These are phyloP conservation scores for Emergomyces pasteurianus DNA, from an alignment of 2,329 filamentous ascomycete genomes.

Conservation along the genomic window DNA sequence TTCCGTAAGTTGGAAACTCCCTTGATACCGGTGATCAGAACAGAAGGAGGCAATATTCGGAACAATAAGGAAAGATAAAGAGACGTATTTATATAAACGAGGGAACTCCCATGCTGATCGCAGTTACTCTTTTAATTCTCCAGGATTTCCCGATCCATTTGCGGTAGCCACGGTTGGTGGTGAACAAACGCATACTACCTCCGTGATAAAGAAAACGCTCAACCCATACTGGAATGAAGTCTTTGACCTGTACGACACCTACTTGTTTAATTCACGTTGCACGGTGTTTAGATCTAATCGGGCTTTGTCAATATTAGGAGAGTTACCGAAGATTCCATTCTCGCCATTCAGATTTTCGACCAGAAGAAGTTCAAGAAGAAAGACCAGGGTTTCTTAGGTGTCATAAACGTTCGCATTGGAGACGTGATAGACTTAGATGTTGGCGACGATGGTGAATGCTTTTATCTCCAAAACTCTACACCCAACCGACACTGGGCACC, in stretches of 20 bases:
- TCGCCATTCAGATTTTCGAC: conserved; percentile 97
- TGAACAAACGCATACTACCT: conserved; percentile 96
- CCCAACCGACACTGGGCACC: neutral
- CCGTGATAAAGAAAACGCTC: conserved; percentile 90
- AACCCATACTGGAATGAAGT: conserved; percentile 99
- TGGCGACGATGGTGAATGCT: conserved; percentile 60
- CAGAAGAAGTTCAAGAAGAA: conserved; percentile 99
- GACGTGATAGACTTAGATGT: conserved; percentile 85
- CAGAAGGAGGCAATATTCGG: neutral
- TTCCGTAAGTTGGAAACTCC: conserved; percentile 59
- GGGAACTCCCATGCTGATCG: neutral
- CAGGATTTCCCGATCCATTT: conserved; percentile 95
- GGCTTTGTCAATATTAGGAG: conserved; percentile 42
- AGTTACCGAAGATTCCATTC: conserved; percentile 88
- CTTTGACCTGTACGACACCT: conserved; percentile 75
- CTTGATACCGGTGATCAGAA: neutral
- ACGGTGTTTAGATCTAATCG: neutral
- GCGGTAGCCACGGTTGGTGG: conserved; percentile 94
- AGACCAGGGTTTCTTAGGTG: conserved; percentile 95
- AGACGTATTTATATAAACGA: neutral
- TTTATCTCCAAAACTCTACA: too few relatives aligned
- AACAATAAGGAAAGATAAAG: neutral
- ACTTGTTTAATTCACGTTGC: neutral
- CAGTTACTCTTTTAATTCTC: conserved; percentile 4
- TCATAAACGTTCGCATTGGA: conserved; percentile 93